Percentiles rank a stretch among this genome's conserved stretches.
phyloP scores from a whole-genome alignment of 176 grass and related monocot species.

The Oryza australiensis region DNA sequence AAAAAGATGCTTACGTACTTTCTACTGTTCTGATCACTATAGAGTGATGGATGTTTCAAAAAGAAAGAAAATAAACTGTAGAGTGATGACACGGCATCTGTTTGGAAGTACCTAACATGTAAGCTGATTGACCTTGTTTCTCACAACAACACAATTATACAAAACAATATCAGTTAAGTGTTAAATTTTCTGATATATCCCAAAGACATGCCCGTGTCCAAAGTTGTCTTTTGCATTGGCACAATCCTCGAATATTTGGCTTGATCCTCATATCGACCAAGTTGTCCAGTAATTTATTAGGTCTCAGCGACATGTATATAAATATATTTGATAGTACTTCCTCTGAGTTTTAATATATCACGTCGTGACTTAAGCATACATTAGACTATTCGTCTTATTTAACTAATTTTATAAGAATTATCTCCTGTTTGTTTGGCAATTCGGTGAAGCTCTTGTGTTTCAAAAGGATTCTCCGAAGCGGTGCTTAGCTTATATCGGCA shows the following conservation, averaged over 20 bases:
- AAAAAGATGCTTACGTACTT: background rate
- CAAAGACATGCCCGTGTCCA: background rate
- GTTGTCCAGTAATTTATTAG: background rate
- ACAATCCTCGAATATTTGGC: background rate
- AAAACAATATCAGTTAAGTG: background rate
- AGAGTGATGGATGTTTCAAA: background rate
- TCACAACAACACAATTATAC: background rate
- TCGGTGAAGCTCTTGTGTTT: too few relatives aligned
- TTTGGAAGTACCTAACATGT: background rate
- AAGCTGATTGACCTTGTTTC: background rate
- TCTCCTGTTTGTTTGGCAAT: too few relatives aligned
- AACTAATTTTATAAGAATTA: too few relatives aligned
- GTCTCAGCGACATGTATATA: background rate
- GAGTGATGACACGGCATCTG: background rate
- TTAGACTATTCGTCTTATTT: too few relatives aligned
- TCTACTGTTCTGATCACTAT: background rate
- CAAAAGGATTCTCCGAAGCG: background rate
- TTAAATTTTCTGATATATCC: background rate
- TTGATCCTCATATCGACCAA: background rate
- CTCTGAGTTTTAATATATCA: too few relatives aligned
- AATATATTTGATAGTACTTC: background rate
- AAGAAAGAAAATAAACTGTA: too few relatives aligned
- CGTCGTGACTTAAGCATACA: too few relatives aligned
- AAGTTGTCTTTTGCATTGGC: background rate
- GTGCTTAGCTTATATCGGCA: background rate